A percentile compares a stretch with the other conserved stretches of the same genome.
Evolutionary conservation across 2,329 filamentous ascomycete genomes (phyloP).

Genomic region (Cytospora paraplurivora): DNA sequence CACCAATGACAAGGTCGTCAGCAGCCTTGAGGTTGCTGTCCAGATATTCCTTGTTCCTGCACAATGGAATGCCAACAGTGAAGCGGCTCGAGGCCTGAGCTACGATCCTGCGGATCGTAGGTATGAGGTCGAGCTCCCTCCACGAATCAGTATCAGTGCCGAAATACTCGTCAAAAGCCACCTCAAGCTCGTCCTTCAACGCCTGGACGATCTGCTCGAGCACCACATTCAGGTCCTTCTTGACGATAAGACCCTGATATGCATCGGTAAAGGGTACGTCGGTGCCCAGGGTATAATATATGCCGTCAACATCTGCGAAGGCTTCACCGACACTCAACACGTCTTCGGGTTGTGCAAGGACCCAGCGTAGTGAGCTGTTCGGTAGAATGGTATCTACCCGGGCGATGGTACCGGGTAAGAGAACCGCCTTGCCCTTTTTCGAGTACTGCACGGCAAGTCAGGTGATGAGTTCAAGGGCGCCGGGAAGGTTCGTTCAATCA

Average conservation of each 20-base stretch:
- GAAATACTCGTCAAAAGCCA: constrained; percentile 41
- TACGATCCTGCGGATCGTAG: constrained; percentile 35
- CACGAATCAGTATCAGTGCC: constrained; percentile 39
- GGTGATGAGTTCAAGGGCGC: no score
- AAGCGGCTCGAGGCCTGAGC: constrained; percentile 39
- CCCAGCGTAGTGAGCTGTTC: constrained; percentile 43
- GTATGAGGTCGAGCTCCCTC: constrained; percentile 39
- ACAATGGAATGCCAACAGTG: constrained; percentile 38
- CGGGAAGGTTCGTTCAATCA: neutral
- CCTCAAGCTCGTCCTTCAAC: constrained; percentile 41
- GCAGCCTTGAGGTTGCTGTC: constrained; percentile 36
- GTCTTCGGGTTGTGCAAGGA: constrained; percentile 43
- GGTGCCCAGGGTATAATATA: constrained; percentile 43
- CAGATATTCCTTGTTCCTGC: constrained; percentile 42
- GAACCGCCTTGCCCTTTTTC: constrained; percentile 45
- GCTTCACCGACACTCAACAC: constrained; percentile 40
- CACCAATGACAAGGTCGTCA: constrained; percentile 39
- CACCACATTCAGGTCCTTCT: constrained; percentile 40
- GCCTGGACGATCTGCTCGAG: constrained; percentile 40
- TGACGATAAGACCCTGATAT: constrained; percentile 42
- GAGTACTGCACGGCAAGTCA: constrained; percentile 38
- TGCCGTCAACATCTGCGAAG: constrained; percentile 43
- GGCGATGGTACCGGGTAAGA: constrained; percentile 44
- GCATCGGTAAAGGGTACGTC: constrained; percentile 38
- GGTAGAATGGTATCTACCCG: constrained; percentile 42